Conservation (phyloP, 495 filamentous ascomycete genomes). For the Penicillium turbatum region DNA sequence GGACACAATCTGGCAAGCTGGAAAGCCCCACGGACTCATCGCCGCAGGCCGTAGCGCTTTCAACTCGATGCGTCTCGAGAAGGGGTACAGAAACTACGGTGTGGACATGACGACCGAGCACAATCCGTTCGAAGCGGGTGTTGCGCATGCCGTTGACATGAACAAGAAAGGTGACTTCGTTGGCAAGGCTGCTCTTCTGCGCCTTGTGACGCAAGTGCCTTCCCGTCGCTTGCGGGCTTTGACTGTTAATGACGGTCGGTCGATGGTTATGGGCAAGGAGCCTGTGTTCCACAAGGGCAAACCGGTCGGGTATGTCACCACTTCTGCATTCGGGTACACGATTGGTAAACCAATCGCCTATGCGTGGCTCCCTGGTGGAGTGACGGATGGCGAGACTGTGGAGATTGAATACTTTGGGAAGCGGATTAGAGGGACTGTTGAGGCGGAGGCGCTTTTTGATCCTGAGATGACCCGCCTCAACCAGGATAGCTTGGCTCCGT, state of each 20-base stretch:
- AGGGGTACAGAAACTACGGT: constrained; percentile 42
- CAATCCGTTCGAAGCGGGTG: constrained; percentile 45
- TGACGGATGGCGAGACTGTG: constrained; percentile 32
- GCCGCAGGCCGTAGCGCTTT: constrained; percentile 46
- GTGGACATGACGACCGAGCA: constrained; percentile 48
- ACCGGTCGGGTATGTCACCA: constrained; percentile 46
- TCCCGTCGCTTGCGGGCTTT: constrained; percentile 36
- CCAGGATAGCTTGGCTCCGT: constrained; percentile 9
- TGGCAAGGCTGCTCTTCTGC: constrained; percentile 35
- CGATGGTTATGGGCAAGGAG: constrained; percentile 48
- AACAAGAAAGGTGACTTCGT: constrained; percentile 38
- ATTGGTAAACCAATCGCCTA: constrained; percentile 43
- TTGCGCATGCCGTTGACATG: constrained; percentile 30
- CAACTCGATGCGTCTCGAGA: constrained; percentile 46
- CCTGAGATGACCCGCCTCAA: constrained; percentile 28
- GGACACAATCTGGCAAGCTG: constrained; percentile 43
- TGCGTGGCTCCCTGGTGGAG: constrained; percentile 39
- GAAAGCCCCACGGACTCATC: constrained; percentile 42
- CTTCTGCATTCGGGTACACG: constrained; percentile 44
- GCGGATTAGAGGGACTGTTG: constrained; percentile 39
- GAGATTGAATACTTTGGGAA: constrained; percentile 49
- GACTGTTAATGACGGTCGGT: constrained; percentile 42
- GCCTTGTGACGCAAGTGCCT: constrained; percentile 18
- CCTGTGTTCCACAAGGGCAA: constrained; percentile 39
- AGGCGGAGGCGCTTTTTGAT: constrained; percentile 37